Conservation (phyloP, 2,329 filamentous ascomycete genomes). For the Penicillium sp. region DNA sequence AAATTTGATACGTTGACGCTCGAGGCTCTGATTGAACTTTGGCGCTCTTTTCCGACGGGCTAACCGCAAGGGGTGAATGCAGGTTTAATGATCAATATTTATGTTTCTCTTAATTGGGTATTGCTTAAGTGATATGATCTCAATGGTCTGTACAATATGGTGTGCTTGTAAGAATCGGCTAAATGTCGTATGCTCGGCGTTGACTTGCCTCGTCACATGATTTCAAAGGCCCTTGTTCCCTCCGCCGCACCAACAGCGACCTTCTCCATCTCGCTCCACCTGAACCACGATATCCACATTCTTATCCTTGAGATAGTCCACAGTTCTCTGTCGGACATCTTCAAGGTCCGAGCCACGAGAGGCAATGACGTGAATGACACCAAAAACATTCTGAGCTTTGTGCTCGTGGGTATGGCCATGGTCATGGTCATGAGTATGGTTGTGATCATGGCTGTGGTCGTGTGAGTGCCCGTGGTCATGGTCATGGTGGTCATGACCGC, state of each 20-base stretch:
- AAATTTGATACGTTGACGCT: neutral
- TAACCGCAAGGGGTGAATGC: neutral
- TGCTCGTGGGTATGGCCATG: slow-evolving; percentile 31
- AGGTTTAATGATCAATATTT: neutral
- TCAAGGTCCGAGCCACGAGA: slow-evolving; percentile 71
- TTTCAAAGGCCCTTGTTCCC: slow-evolving; percentile 32
- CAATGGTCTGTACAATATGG: neutral
- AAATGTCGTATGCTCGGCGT: neutral
- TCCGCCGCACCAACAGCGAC: slow-evolving; percentile 62
- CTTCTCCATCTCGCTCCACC: slow-evolving; percentile 80
- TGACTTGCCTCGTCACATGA: neutral
- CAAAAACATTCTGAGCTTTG: slow-evolving; percentile 56
- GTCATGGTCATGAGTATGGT: slow-evolving; percentile 29
- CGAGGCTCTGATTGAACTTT: neutral
- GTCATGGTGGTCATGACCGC: slow-evolving; percentile 33
- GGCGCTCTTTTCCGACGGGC: neutral
- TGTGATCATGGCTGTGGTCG: slow-evolving; percentile 27
- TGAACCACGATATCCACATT: slow-evolving; percentile 83
- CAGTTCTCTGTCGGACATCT: slow-evolving; percentile 78
- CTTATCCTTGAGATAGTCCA: slow-evolving; percentile 67
- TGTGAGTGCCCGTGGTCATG: slow-evolving; percentile 31
- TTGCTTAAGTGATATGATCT: neutral
- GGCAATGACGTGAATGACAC: slow-evolving; percentile 83
- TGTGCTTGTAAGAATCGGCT: slow-evolving; percentile 6
- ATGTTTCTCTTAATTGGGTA: neutral